These are phyloP conservation scores for Deinandra increscens DNA, from an alignment of 129 eudicot genomes.

Conservation along the genomic window DNA sequence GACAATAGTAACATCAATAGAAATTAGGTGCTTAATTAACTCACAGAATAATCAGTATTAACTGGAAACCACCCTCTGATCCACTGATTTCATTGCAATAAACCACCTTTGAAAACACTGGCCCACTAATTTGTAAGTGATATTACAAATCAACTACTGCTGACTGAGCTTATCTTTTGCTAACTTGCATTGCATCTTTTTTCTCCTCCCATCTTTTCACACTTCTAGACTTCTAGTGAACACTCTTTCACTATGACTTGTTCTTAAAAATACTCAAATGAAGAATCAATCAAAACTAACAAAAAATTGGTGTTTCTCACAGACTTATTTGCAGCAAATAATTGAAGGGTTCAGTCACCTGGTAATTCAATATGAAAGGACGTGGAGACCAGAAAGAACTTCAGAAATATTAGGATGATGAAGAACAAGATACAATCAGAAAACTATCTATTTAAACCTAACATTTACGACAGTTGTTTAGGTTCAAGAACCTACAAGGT, in stretches of 20 bases:
- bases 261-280: not conserved
- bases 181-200: not conserved
- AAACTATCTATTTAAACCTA: not conserved
- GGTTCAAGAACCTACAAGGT: not conserved
- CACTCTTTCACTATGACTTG: not conserved
- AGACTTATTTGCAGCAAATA: not conserved
- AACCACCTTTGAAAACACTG: not conserved
- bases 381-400: not conserved
- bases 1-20: no score
- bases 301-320: no score
- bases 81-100: not conserved
- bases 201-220: not conserved
- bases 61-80: not conserved
- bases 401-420: not conserved
- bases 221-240: not conserved
- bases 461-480: not conserved
- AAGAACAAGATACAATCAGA: not conserved
- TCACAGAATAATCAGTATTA: no score
- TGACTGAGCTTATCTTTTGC: not conserved
- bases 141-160: not conserved
- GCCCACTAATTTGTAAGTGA: not conserved
- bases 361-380: not conserved
- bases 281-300: not conserved
- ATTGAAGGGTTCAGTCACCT: not conserved
- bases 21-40: no score